phyloP scores from a whole-genome alignment of 2,329 filamentous ascomycete genomes.

The Alternaria sp. region DNA sequence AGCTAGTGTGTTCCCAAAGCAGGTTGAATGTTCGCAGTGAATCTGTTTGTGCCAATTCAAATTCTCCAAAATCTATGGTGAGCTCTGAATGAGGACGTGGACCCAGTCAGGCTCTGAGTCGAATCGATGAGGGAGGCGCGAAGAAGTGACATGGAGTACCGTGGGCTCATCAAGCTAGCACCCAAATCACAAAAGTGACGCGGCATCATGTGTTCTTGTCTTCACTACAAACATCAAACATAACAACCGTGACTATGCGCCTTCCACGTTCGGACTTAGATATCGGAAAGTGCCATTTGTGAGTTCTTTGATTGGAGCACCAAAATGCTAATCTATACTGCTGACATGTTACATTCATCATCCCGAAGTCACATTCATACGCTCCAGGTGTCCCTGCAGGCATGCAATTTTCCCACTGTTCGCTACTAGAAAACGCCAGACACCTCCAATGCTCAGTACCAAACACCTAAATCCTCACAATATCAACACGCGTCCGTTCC shows the following conservation, averaged over 20 bases:
- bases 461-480: slow-evolving; percentile 71
- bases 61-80: no score
- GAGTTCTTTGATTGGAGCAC: neutral
- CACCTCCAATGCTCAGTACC: neutral
- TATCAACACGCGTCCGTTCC: slow-evolving; percentile 84
- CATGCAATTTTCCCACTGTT: neutral
- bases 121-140: neutral
- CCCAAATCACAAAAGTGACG: slow-evolving; percentile 20
- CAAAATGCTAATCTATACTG: neutral
- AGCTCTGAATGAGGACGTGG: neutral
- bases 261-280: no score
- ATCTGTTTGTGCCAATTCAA: slow-evolving; percentile 1
- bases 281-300: no score
- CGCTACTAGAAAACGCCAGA: neutral
- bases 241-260: neutral
- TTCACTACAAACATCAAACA: neutral
- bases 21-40: slow-evolving; percentile 4
- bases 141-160: slow-evolving; percentile 1
- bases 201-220: slow-evolving; percentile 11
- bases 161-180: neutral
- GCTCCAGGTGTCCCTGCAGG: neutral
- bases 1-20: slow-evolving; percentile 3
- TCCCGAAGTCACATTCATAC: neutral
- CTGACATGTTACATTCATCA: neutral
- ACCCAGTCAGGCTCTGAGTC: neutral